Evolutionary conservation across 148 eudicot species (phyloP), one percentile per base, ranked within the genome.

Genomic region (Rhododendron simsii): DNA sequence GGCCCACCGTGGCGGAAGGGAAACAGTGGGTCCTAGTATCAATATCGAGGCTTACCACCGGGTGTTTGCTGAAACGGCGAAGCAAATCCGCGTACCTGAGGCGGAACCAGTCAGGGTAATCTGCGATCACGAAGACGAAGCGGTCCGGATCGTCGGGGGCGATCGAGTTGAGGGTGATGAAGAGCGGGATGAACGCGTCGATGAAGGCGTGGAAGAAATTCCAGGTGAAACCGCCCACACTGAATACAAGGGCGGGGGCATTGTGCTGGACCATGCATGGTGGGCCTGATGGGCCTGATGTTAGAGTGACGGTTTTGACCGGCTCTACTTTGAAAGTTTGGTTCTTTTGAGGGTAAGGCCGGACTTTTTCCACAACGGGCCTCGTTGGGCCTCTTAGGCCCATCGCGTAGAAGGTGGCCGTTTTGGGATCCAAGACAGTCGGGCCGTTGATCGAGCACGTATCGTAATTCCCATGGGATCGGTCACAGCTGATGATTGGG

Each of bases 161-260:
- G 44, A 90, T 76, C 39, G 91, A 86, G 28, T 88, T 93, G 53
- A 90, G 53, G 10, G 96, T 94, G 83, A 94, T 47, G 83, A 90
- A 94, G 37, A 93, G 90, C 3, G 96, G 95, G 84, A 94, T 90
- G 59, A 94, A 89, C 0, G 88, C 95, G 21, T 94, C 96, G 33
- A 91, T 91, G 45, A 94, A 93, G 12, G 92, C 92, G 85, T 94
- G 96, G 88, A 93, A 94, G 71, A 90, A 93, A 80, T 92, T 94
- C 30, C 90, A 90, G 0, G 94, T 93, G 84, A 88, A 92, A 16
- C 93, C 94, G 5, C 93, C 87, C 0, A 87, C 90, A 77, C 94
- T 93, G 67, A 94, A 94, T 8, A 91, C 93, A 21, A 94, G 33
- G 28, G 96, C 93, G 5, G 92, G 93, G 37, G 89, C 84, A 0